Conservation (phyloP, 1,284 basidiomycete genomes). For the Ceratobasidium sp. region DNA sequence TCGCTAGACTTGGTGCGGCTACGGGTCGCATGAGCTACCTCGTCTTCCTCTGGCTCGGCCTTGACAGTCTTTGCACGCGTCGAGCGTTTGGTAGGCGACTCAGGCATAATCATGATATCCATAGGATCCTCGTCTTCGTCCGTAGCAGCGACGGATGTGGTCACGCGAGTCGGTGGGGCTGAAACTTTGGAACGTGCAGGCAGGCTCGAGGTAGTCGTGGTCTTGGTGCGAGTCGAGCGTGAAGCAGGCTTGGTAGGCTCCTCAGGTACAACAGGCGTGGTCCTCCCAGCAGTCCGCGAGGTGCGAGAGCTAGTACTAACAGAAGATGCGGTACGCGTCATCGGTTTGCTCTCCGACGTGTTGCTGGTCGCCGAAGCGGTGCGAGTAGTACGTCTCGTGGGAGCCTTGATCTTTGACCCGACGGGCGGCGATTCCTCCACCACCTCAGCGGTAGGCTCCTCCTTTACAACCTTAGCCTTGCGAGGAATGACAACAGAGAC, state of each 20-base stretch:
- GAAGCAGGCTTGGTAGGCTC: constrained; percentile 22
- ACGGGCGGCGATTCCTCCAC: constrained; percentile 3
- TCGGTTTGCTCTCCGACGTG: constrained; percentile 6
- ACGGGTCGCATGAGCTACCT: constrained; percentile 21
- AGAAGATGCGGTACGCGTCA: constrained; percentile 33
- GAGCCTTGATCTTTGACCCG: constrained; percentile 38
- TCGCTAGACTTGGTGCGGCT: constrained; percentile 33
- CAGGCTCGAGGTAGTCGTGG: neutral
- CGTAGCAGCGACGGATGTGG: constrained; percentile 18
- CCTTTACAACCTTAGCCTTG: neutral
- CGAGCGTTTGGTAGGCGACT: constrained; percentile 42
- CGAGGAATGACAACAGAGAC: constrained; percentile 43
- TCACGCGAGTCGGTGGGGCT: constrained; percentile 1
- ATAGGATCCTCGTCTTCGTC: constrained; percentile 35
- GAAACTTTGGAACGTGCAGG: constrained; percentile 25
- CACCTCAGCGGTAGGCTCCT: neutral
- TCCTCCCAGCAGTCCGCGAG: constrained; percentile 2
- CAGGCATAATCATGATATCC: constrained; percentile 36
- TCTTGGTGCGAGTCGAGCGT: constrained; percentile 31
- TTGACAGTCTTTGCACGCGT: constrained; percentile 33
- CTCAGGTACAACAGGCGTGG: constrained; percentile 1
- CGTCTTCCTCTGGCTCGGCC: constrained; percentile 35
- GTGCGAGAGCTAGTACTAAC: constrained; percentile 8
- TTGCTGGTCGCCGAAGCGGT: constrained; percentile 28
- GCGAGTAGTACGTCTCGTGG: constrained; percentile 29